These are phyloP conservation scores for Penicillium sp. DNA, from an alignment of 2,329 filamentous ascomycete genomes.

Conservation along the genomic window DNA sequence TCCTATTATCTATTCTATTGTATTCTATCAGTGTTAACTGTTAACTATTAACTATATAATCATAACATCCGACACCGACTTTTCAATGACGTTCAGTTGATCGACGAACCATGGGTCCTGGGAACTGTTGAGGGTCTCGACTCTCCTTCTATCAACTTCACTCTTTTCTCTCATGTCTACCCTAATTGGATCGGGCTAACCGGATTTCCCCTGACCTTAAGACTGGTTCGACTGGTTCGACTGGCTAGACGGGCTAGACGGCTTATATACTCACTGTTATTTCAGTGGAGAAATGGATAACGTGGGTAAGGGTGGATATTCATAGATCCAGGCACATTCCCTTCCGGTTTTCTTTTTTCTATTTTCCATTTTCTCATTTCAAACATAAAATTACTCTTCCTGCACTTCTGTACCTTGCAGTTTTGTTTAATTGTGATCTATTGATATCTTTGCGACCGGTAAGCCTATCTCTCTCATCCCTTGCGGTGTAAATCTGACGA, in stretches of 20 bases:
- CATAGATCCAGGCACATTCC: constrained; percentile 2
- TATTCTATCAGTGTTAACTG: no score
- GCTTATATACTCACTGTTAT: background rate
- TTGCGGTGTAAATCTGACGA: constrained; percentile 9
- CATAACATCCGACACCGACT: background rate
- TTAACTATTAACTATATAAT: no score
- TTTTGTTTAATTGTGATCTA: constrained; percentile 2
- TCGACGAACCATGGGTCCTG: constrained; percentile 3
- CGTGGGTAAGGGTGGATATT: background rate
- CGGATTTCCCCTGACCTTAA: background rate
- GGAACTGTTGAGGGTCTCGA: background rate
- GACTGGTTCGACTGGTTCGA: background rate
- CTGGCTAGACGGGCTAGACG: background rate
- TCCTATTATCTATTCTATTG: background rate
- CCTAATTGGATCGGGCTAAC: background rate
- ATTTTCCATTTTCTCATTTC: background rate
- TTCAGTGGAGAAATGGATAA: background rate
- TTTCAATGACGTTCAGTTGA: constrained; percentile 6
- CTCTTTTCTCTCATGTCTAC: background rate
- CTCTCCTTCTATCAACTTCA: background rate
- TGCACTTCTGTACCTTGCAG: constrained; percentile 8
- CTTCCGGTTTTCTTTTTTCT: background rate
- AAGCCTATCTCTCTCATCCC: background rate
- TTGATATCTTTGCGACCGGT: background rate
- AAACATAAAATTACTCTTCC: background rate